Percentiles rank a stretch among this genome's conserved stretches.
Evolutionary conservation across 1,139 yeast species (phyloP).

Genomic region (Pichia sp.): DNA sequence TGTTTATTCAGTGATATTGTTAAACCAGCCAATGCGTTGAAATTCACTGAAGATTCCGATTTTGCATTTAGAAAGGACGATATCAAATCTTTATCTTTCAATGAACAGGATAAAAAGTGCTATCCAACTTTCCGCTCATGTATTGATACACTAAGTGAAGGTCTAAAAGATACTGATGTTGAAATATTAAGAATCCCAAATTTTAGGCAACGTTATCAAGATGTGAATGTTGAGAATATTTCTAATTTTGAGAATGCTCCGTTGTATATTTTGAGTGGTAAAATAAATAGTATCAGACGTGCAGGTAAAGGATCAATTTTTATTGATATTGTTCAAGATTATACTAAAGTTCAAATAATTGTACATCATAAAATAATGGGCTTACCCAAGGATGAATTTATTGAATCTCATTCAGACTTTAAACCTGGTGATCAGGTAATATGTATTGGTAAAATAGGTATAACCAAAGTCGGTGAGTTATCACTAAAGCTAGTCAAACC

Average conservation of each 20-base stretch:
- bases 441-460: conserved; percentile 62
- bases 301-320: conserved; percentile 65
- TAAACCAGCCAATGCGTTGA: not conserved
- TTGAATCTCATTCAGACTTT: conserved; percentile 38
- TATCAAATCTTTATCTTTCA: conserved; percentile 10
- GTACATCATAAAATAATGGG: conserved; percentile 47
- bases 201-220: conserved; percentile 26
- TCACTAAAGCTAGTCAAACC: conserved; percentile 56
- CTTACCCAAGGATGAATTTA: conserved; percentile 39
- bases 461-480: conserved; percentile 71
- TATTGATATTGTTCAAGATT: conserved; percentile 60
- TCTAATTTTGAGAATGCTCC: conserved; percentile 21
- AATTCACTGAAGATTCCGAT: conserved; percentile 32
- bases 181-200: conserved; percentile 29
- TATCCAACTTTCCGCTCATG: conserved; percentile 22
- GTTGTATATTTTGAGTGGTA: conserved; percentile 37
- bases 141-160: not conserved
- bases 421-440: conserved; percentile 67
- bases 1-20: not conserved
- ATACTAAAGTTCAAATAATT: conserved; percentile 49
- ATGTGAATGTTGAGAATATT: conserved; percentile 4
- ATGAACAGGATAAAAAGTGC: conserved; percentile 21
- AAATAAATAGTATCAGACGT: conserved; percentile 48
- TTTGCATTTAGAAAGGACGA: conserved; percentile 35
- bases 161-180: not conserved